Evolutionary conservation across 768 basidiomycete genomes (phyloP), one percentile per base, ranked within the genome.

Genomic region (Nevesoporus exiguus): DNA sequence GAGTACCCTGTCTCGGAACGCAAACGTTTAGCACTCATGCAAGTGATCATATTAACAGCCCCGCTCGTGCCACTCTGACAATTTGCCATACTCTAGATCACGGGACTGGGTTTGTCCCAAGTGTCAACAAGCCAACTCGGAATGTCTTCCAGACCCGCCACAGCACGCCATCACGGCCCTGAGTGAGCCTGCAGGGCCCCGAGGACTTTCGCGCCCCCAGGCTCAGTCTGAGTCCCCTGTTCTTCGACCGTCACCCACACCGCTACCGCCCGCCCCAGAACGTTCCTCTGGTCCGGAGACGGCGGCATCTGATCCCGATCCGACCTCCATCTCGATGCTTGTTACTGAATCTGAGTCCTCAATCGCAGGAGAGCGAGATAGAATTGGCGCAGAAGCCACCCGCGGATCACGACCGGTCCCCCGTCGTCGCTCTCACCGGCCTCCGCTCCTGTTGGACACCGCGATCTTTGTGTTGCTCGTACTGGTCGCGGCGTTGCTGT

Each of bases 31-130:
- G 92, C 92, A 19, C 73, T 73, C 49, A 62, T 90, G 92, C 91
- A 68, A 67, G 89, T 76, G 1, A 55, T 56, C 47, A 61, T 51
- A 45, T 63, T 42, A 41, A 36, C 31, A 27, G n/a, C 49, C 54
- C 43, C 53, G 34, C 51, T 49, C 8, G 22, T 42, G 21, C 30
- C 21, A 19, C 49, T 51, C 55, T 60, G 61, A 52, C 59, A 44
- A 50, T 57, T 47, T 37, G 27, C 36, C 46, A 44, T 49, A 55
- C 52, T 39, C 9, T 52, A 93, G 91, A 61, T 94, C 91, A 31
- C 80, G 88, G 53, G 80, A 84, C 55, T 93, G 92, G 91, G 71
- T 74, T 36, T 94, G 91, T 60, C 84, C 89, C 8, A 81, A 80
- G 47, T 93, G 91, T 67, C 73, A 83, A 43, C 76, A 80, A 60